phyloP scores from a whole-genome alignment of 2,329 filamentous ascomycete genomes.

The Xylaria sp. region DNA sequence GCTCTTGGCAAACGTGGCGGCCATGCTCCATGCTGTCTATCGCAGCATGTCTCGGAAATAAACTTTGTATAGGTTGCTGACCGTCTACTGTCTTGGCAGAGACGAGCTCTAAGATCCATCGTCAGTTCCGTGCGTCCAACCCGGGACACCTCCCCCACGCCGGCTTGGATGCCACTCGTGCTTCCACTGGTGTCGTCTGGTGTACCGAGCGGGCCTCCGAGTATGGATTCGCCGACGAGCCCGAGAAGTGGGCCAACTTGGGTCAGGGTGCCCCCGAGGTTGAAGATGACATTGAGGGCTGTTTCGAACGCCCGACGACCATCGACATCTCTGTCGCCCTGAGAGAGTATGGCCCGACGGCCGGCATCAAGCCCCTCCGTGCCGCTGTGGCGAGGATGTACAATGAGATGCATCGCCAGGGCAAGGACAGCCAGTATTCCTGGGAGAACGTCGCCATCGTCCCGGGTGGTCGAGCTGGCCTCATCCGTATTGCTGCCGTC shows the following conservation, averaged over 20 bases:
- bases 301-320: constrained; percentile 77
- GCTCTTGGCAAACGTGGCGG: constrained; percentile 32
- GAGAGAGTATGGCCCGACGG: constrained; percentile 90
- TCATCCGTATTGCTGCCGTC: constrained; percentile 94
- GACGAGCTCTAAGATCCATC: constrained; percentile 79
- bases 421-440: constrained; percentile 86
- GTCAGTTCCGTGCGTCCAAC: constrained; percentile 86
- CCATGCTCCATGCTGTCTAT: constrained; percentile 7
- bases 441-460: constrained; percentile 99
- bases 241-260: constrained; percentile 85
- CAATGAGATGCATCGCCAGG: constrained; percentile 88
- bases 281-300: constrained; percentile 88
- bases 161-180: constrained; percentile 83
- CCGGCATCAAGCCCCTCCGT: constrained; percentile 87
- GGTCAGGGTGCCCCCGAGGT: constrained; percentile 94
- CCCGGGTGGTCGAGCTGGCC: constrained; percentile 85
- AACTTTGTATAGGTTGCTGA: constrained; percentile 22
- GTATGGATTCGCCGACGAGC: constrained; percentile 84
- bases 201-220: constrained; percentile 85
- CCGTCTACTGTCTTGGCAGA: constrained; percentile 55
- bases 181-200: constrained; percentile 94
- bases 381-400: constrained; percentile 90
- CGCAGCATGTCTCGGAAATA: constrained; percentile 20
- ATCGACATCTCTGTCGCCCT: constrained; percentile 79
- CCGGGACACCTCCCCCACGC: constrained; percentile 90